Evolutionary conservation across 2,329 filamentous ascomycete species (phyloP).

Genomic region (Ophiobolus disseminans): DNA sequence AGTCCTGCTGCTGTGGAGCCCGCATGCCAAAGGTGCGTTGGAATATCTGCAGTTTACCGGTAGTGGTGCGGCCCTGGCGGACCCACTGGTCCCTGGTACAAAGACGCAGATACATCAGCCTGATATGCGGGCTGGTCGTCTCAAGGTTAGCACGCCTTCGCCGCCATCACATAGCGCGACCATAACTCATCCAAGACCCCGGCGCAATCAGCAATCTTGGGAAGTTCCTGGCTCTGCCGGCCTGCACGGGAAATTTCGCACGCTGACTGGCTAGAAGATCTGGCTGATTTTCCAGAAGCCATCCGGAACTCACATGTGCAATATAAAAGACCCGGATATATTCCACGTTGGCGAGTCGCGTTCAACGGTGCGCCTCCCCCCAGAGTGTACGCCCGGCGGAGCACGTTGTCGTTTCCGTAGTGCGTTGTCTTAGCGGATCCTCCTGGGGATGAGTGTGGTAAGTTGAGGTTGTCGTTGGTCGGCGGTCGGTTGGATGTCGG

Average conservation of each 20-base stretch:
- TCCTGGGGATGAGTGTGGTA: conserved; percentile 11
- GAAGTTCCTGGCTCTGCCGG: conserved; percentile 12
- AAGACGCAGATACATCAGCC: conserved; percentile 38
- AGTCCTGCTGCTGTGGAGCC: conserved; percentile 29
- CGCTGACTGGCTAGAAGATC: conserved; percentile 28
- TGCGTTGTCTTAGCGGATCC: conserved; percentile 26
- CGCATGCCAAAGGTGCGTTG: conserved; percentile 24
- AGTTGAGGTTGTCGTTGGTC: conserved; percentile 18
- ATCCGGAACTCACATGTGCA: conserved; percentile 18
- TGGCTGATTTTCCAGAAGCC: conserved; percentile 25
- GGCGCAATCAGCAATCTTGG: conserved; percentile 20
- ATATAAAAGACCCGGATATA: conserved; percentile 29
- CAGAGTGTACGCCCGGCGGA: conserved; percentile 25
- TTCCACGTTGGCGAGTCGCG: conserved; percentile 24
- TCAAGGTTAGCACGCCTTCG: conserved; percentile 28
- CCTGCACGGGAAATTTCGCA: conserved; percentile 13
- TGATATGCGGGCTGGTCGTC: conserved; percentile 40
- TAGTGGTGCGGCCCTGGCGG: conserved; percentile 28
- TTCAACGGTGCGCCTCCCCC: conserved; percentile 24
- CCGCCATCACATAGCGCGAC: conserved; percentile 19
- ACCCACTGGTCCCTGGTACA: conserved; percentile 30
- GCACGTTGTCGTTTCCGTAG: conserved; percentile 34
- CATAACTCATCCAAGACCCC: conserved; percentile 20
- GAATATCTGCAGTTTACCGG: conserved; percentile 31
- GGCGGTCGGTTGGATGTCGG: conserved; percentile 23